Percentiles rank a stretch among this genome's conserved stretches.
Conservation (phyloP, 1,284 basidiomycete genomes). For the Pseudozyma hubeiensis region DNA sequence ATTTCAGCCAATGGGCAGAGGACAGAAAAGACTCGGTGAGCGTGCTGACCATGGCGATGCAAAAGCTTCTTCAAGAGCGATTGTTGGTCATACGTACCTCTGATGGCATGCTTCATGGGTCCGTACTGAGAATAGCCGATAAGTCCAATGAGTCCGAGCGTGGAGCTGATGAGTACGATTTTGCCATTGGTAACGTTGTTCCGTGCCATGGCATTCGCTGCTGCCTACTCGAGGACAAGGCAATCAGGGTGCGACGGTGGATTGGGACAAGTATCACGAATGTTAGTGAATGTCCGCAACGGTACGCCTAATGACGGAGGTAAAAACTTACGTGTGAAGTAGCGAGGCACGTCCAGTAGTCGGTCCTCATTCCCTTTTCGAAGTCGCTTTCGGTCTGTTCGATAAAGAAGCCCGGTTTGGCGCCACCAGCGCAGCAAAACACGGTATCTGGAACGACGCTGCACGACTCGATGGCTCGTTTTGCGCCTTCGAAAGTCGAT, state of each 20-base stretch:
- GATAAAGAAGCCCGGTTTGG: conserved; percentile 78
- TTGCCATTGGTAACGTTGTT: conserved; percentile 74
- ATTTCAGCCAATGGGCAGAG: not conserved
- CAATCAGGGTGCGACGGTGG: not conserved
- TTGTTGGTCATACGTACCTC: conserved; percentile 73
- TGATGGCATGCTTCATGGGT: conserved; percentile 87
- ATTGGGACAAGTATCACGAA: not conserved
- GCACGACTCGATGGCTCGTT: conserved; percentile 33
- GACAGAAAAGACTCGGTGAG: not conserved
- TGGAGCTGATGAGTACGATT: conserved; percentile 84
- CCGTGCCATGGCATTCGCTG: conserved; percentile 78
- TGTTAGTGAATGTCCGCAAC: not conserved
- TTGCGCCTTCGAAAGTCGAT: conserved; percentile 59
- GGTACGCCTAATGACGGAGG: not conserved
- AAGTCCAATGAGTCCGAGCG: conserved; percentile 83
- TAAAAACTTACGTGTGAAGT: conserved; percentile 77
- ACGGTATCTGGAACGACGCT: conserved; percentile 75
- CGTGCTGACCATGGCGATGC: too few species aligned
- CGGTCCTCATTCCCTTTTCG: conserved; percentile 71
- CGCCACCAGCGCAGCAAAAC: conserved; percentile 81
- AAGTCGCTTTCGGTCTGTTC: conserved; percentile 77
- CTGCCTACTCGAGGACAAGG: conserved; percentile 73
- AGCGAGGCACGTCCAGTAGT: conserved; percentile 75
- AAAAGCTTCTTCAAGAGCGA: too few species aligned
- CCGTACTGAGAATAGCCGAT: conserved; percentile 87